A percentile compares a stretch with the other conserved stretches of the same genome.
Evolutionary conservation across 768 basidiomycete genomes (phyloP).

Genomic region (Peribolospora baueri): DNA sequence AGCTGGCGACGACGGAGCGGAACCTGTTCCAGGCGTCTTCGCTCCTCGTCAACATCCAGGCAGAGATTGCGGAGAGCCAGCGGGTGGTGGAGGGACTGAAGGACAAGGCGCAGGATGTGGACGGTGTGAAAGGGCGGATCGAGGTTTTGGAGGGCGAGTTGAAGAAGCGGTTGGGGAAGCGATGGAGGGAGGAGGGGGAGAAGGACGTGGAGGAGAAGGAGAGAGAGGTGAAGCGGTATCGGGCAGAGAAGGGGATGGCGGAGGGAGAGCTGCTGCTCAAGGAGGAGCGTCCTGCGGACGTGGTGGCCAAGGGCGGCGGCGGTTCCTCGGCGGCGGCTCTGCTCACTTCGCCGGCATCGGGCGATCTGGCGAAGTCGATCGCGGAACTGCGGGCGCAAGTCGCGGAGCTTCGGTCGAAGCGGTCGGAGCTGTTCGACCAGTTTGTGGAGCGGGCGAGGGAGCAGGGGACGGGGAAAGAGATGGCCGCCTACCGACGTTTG

Average conservation of each 20-base stretch:
- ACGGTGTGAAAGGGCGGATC: conserved; percentile 35
- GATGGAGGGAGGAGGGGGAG: conserved; percentile 72
- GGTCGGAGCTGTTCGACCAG: conserved; percentile 47
- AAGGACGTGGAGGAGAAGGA: conserved; percentile 78
- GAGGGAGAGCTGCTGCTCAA: conserved; percentile 23
- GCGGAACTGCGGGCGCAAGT: conserved; percentile 36
- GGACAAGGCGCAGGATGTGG: conserved; percentile 38
- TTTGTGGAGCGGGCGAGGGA: conserved; percentile 64
- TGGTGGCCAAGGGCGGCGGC: conserved; percentile 21
- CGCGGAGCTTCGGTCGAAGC: conserved; percentile 36
- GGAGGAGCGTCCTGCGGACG: conserved; percentile 10
- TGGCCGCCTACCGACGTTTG: conserved; percentile 66
- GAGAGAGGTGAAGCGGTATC: conserved; percentile 36
- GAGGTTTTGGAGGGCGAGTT: conserved; percentile 41
- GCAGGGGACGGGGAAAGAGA: conserved; percentile 66
- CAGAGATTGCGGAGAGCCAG: conserved; percentile 69
- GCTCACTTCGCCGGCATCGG: neutral
- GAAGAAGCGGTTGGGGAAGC: conserved; percentile 46
- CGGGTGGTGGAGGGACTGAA: conserved; percentile 46
- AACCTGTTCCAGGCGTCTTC: conserved; percentile 75
- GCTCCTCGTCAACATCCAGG: conserved; percentile 58
- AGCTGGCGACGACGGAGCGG: conserved; percentile 71
- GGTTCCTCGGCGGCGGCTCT: neutral
- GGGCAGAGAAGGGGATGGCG: neutral
- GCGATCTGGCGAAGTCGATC: neutral